phyloP scores from a whole-genome alignment of 768 basidiomycete species.

The Pleurotus tuber-regium region DNA sequence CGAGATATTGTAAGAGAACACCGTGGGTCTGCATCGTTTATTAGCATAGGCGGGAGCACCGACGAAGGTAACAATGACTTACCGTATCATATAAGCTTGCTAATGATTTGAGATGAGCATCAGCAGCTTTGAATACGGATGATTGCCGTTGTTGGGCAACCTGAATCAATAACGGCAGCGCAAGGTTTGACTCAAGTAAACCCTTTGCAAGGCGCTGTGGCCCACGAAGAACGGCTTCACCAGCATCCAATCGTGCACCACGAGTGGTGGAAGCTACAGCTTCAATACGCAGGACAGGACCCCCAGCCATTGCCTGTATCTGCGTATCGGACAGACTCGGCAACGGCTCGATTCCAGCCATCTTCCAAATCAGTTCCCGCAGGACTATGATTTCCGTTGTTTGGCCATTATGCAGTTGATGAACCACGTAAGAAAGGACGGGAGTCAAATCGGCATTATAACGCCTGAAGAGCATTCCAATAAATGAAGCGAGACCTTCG shows the following conservation, averaged over 20 bases:
- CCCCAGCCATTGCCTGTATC: slow-evolving; percentile 88
- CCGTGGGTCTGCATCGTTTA: slow-evolving; percentile 78
- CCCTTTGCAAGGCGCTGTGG: slow-evolving; percentile 65
- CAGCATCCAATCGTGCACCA: slow-evolving; percentile 69
- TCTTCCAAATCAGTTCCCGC: slow-evolving; percentile 91
- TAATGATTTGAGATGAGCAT: slow-evolving; percentile 82
- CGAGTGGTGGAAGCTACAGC: slow-evolving; percentile 78
- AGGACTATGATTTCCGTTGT: slow-evolving; percentile 88
- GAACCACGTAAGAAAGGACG: slow-evolving; percentile 85
- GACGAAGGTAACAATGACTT: too few relatives aligned
- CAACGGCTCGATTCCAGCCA: slow-evolving; percentile 92
- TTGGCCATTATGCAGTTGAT: slow-evolving; percentile 82
- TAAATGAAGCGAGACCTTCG: slow-evolving; percentile 87
- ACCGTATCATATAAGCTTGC: slow-evolving; percentile 89
- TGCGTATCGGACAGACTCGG: slow-evolving; percentile 88
- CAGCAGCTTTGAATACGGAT: slow-evolving; percentile 71
- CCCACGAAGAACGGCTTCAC: slow-evolving; percentile 61
- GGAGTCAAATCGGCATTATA: slow-evolving; percentile 83
- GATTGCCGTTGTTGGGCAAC: slow-evolving; percentile 89
- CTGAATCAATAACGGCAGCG: slow-evolving; percentile 87
- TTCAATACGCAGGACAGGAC: slow-evolving; percentile 82
- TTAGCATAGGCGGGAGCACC: too few relatives aligned
- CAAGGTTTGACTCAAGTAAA: slow-evolving; percentile 67
- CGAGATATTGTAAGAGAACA: slow-evolving; percentile 88
- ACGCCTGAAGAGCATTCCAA: slow-evolving; percentile 86